Evolutionary conservation across 352 stramenopile genomes (phyloP).

Genomic region (Pythium utonaiense): DNA sequence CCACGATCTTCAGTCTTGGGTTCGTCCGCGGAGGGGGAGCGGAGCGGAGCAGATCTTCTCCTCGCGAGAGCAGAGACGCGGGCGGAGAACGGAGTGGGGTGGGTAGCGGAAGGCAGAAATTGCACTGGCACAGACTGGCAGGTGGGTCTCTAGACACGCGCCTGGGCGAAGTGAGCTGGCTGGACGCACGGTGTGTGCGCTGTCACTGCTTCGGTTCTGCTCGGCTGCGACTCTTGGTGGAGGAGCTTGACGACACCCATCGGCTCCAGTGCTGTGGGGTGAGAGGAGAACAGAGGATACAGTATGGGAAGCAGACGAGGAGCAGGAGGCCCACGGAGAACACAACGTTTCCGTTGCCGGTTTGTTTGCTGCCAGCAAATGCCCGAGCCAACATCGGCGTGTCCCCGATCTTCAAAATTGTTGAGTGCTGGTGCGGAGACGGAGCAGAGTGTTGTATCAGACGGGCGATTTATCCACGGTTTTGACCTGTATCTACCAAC

Average conservation of each 20-base stretch:
- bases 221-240: background rate
- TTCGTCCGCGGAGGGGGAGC: background rate
- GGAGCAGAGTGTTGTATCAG: slow-evolving; percentile 2
- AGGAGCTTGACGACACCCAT: slow-evolving; percentile 21
- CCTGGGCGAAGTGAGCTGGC: slow-evolving; percentile 1
- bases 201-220: background rate
- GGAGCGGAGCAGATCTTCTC: background rate
- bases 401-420: slow-evolving; percentile 9
- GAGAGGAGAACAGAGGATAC: slow-evolving; percentile 6
- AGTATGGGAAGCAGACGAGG: slow-evolving; percentile 4
- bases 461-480: background rate
- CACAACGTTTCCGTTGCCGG: background rate
- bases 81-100: background rate
- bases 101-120: background rate
- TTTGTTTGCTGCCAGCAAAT: background rate
- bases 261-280: background rate
- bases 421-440: background rate
- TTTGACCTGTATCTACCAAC: background rate
- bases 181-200: background rate
- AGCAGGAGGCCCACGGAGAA: slow-evolving; percentile 8
- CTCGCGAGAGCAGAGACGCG: background rate
- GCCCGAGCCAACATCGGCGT: background rate
- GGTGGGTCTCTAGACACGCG: background rate
- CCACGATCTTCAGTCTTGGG: slow-evolving; percentile 4
- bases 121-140: background rate